Evolutionary conservation across 1,284 basidiomycete species (phyloP).

Genomic region (Chiua sp.): DNA sequence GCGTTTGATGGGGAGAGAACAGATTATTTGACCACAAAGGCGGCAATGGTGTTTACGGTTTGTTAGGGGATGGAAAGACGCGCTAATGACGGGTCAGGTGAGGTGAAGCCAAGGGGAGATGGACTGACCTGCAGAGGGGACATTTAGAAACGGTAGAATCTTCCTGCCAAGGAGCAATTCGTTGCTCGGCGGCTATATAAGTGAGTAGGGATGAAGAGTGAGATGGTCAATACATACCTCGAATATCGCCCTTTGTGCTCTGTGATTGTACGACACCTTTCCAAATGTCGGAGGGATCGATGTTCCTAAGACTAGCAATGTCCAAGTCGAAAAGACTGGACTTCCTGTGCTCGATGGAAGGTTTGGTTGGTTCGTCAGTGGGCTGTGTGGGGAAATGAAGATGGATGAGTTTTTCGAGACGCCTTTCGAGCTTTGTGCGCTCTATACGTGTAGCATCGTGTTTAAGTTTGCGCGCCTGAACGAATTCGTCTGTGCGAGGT

Average conservation of each 20-base stretch:
- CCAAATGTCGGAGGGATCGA: constrained; percentile 69
- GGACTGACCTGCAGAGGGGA: constrained; percentile 82
- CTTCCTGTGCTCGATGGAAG: constrained; percentile 40
- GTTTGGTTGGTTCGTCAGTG: constrained; percentile 23
- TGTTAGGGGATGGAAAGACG: constrained; percentile 87
- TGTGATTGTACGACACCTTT: constrained; percentile 57
- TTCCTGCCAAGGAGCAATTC: constrained; percentile 95
- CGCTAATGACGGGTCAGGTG: constrained; percentile 43
- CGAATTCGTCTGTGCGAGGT: constrained; percentile 80
- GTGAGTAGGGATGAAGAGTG: constrained; percentile 2
- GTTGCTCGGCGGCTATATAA: constrained; percentile 79
- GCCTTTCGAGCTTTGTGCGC: constrained; percentile 77
- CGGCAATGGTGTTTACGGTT: constrained; percentile 98
- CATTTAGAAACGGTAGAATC: constrained; percentile 81
- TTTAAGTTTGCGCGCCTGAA: constrained; percentile 58
- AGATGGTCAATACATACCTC: constrained; percentile 48
- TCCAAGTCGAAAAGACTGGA: constrained; percentile 76
- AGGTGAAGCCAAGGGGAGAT: neutral
- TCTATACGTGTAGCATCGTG: constrained; percentile 75
- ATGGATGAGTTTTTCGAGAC: constrained; percentile 85
- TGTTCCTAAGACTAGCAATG: constrained; percentile 53
- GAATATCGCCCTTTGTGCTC: constrained; percentile 56
- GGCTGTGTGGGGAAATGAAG: constrained; percentile 72
- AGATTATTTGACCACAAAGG: constrained; percentile 92
- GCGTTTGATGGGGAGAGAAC: constrained; percentile 84